Base-by-base conservation (phyloP, 495 filamentous ascomycete genomes). In the Tuber borchii region DNA sequence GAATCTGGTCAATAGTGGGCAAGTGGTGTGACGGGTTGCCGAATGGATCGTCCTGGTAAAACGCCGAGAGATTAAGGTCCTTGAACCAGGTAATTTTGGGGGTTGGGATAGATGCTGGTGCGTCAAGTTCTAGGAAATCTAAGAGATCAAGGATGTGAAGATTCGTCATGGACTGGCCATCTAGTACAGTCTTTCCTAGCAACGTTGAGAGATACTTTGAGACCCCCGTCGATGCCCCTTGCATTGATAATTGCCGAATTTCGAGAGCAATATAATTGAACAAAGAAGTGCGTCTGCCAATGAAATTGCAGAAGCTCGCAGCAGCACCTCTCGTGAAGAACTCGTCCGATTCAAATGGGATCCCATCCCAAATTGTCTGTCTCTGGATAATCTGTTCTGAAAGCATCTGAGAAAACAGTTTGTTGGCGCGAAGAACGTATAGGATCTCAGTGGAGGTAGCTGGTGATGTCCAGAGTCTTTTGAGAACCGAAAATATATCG, bases 101-200 rank as follows among this genome's bases (percentile, higher is more conserved):
- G 2, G 80, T 73, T 16, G 84, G 74, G 46, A 87, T 81, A 51
- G 86, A 78, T 76, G 87, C 87, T 2, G 85, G 79, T 65, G 90
- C 86, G 65, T 94, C 90, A 12, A 93, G 83, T 74, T 94, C 90
- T 44, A 93, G 87, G 74, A 98, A 97, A 84, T 98, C 96, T 74
- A 97, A 93, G 34, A 97, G 88, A 78, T 97, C 96, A 83, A 97
- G 96, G 20, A 98, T 87, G 9, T 90, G 92, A 6, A 90, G 87
- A 70, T 92, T 91, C 20, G 84, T 81, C 42, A 90, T 79, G n/a
- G 88, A 85, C 61, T 91, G 88, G 14, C 90, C 88, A 45, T 88
- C 88, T 40, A 88, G 74, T 8, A 86, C 86, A 9, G 93, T 92
- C 75, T 87, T 89, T 39, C 96, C 96, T 34, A 93, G 87, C 46